Percentiles rank a stretch among this genome's conserved stretches.
Evolutionary conservation across 352 stramenopile species (phyloP).

Genomic region (Phytophthora ohioensis): DNA sequence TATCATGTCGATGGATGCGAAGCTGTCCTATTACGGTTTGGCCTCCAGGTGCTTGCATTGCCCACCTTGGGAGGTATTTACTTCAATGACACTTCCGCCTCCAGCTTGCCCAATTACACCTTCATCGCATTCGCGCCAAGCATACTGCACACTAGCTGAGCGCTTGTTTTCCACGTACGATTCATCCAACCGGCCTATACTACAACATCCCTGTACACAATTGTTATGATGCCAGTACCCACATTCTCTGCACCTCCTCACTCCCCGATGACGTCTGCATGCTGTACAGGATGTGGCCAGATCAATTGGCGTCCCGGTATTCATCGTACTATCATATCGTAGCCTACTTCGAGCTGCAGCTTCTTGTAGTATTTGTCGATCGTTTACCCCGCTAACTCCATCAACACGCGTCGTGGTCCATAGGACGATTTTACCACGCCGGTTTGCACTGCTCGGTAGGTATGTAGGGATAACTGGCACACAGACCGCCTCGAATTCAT

Average conservation of each 20-base stretch:
- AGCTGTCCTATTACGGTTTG: not conserved
- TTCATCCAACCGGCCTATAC: no score
- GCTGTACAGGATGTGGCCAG: not conserved
- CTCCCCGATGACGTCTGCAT: not conserved
- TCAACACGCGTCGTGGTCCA: not conserved
- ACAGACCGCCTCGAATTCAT: constrained; percentile 11
- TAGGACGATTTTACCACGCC: no score
- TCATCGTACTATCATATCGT: not conserved
- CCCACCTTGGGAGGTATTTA: constrained; percentile 2
- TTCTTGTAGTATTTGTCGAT: not conserved
- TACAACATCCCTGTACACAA: not conserved
- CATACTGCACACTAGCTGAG: not conserved
- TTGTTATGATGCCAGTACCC: constrained; percentile 5
- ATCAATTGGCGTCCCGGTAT: not conserved
- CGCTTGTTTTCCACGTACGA: not conserved
- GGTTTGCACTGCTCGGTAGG: no score
- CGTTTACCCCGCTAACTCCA: constrained; percentile 6
- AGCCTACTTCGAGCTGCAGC: not conserved
- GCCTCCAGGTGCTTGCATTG: not conserved
- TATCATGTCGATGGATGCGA: not conserved
- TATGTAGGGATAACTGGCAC: constrained; percentile 9
- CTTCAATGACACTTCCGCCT: not conserved
- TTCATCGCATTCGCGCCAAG: not conserved
- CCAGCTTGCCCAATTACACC: not conserved
- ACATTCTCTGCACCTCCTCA: not conserved